Conservation (phyloP, 2,329 filamentous ascomycete species). For the Hymenoscyphus albidus region DNA sequence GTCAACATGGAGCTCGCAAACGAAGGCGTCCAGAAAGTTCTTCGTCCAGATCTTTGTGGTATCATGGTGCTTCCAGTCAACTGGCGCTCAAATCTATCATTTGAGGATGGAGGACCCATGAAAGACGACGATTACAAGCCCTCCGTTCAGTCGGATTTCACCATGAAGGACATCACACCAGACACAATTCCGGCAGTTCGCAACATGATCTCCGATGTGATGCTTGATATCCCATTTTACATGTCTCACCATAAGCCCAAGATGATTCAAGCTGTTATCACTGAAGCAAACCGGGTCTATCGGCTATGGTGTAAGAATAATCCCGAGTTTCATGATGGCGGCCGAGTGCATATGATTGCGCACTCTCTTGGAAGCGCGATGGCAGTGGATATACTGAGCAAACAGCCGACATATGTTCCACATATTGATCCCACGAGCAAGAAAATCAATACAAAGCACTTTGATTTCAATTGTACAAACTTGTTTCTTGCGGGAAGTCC, state of each 20-base stretch:
- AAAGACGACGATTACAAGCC: slow-evolving; percentile 49
- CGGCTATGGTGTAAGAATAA: slow-evolving; percentile 93
- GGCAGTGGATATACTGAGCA: slow-evolving; percentile 85
- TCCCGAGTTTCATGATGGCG: slow-evolving; percentile 73
- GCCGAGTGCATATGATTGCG: slow-evolving; percentile 85
- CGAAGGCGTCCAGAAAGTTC: slow-evolving; percentile 67
- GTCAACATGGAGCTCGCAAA: slow-evolving; percentile 80
- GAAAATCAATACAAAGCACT: slow-evolving; percentile 53
- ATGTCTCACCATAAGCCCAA: slow-evolving; percentile 93
- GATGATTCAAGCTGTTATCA: slow-evolving; percentile 86
- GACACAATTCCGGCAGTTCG: slow-evolving; percentile 88
- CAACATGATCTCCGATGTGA: slow-evolving; percentile 91
- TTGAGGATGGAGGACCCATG: slow-evolving; percentile 72
- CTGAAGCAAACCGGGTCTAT: slow-evolving; percentile 94
- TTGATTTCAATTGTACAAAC: slow-evolving; percentile 89
- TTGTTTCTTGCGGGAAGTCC: slow-evolving; percentile 89
- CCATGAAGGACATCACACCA: slow-evolving; percentile 86
- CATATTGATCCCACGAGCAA: slow-evolving; percentile 42
- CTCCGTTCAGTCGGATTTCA: slow-evolving; percentile 58
- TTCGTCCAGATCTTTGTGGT: slow-evolving; percentile 75
- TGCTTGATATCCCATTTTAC: slow-evolving; percentile 98
- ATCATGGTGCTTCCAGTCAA: slow-evolving; percentile 95
- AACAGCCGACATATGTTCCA: slow-evolving; percentile 73
- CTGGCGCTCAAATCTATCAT: slow-evolving; percentile 83
- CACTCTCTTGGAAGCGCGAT: slow-evolving; percentile 94